Percentiles rank a stretch among this genome's conserved stretches.
These are phyloP conservation scores for Neltuma alba DNA, from an alignment of 306 rosid species.

Conservation along the genomic window DNA sequence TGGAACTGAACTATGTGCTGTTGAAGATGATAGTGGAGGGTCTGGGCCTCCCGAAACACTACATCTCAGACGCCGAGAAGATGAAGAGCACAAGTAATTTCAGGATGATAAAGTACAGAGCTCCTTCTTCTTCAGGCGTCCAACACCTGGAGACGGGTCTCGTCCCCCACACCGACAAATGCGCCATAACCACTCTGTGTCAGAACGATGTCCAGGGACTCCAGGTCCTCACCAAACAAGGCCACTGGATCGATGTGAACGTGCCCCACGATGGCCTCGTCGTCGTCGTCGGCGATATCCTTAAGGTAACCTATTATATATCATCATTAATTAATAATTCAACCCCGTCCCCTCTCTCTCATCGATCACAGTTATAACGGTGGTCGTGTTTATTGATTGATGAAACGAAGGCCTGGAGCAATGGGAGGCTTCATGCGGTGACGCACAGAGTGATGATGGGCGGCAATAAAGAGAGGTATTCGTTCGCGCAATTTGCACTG, in stretches of 20 bases:
- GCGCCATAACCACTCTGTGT: slow-evolving; percentile 42
- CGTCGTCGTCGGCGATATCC: slow-evolving; percentile 52
- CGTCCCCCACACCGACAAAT: slow-evolving; percentile 55
- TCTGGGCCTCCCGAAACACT: slow-evolving; percentile 42
- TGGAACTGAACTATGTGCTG: slow-evolving; percentile 29
- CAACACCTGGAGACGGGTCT: slow-evolving; percentile 31
- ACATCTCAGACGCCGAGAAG: slow-evolving; percentile 30
- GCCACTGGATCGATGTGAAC: slow-evolving; percentile 43
- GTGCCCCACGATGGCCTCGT: slow-evolving; percentile 39
- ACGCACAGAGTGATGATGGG: slow-evolving; percentile 52
- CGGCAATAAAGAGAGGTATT: slow-evolving; percentile 46
- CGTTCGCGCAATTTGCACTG: slow-evolving; percentile 27
- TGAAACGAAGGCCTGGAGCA: slow-evolving; percentile 53
- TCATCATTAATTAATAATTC: too few species aligned
- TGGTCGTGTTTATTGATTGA: too few species aligned
- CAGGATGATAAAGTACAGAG: slow-evolving; percentile 48
- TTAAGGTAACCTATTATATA: slow-evolving; percentile 39
- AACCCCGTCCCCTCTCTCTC: too few species aligned
- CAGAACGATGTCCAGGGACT: slow-evolving; percentile 58
- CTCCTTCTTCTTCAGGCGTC: slow-evolving; percentile 27
- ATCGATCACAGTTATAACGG: too few species aligned
- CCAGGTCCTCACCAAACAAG: slow-evolving; percentile 48
- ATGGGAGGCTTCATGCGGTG: slow-evolving; percentile 53
- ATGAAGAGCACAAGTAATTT: slow-evolving; percentile 23
- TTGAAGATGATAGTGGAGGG: slow-evolving; percentile 50